These are phyloP conservation scores for Kodamaea fungicola DNA, from an alignment of 1,139 yeast genomes.

Conservation along the genomic window DNA sequence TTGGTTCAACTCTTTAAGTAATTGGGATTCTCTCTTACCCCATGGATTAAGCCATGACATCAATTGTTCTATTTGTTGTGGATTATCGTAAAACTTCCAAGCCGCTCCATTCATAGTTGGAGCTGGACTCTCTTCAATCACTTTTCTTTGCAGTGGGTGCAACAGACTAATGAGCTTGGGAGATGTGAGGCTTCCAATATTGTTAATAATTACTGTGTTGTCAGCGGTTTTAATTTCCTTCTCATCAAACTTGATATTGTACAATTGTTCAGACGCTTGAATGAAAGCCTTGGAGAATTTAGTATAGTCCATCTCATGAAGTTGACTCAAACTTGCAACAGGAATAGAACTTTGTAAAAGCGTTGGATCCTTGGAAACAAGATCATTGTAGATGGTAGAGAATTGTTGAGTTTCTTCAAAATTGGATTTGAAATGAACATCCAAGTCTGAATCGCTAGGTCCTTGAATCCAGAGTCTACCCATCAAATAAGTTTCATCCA, in stretches of 20 bases:
- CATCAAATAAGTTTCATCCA: constrained; percentile 68
- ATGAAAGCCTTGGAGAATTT: constrained; percentile 16
- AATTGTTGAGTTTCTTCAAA: constrained; percentile 21
- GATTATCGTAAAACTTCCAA: constrained; percentile 72
- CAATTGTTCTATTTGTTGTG: constrained; percentile 56
- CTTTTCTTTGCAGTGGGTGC: constrained; percentile 55
- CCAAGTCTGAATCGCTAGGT: constrained; percentile 65
- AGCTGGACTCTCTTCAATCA: constrained; percentile 63
- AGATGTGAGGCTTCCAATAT: constrained; percentile 41
- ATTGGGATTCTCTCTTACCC: constrained; percentile 71
- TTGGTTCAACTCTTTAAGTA: constrained; percentile 58
- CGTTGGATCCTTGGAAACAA: neutral
- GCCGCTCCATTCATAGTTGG: constrained; percentile 48
- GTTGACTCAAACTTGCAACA: neutral
- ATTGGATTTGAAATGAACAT: constrained; percentile 35
- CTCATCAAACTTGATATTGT: constrained; percentile 16
- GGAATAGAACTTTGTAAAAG: neutral
- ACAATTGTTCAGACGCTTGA: constrained; percentile 16
- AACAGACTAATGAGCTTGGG: constrained; percentile 22
- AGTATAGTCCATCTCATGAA: constrained; percentile 13
- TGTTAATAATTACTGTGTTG: constrained; percentile 28
- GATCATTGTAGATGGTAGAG: neutral
- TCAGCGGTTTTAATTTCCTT: constrained; percentile 14
- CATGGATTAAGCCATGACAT: constrained; percentile 67
- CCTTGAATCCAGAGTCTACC: constrained; percentile 95